Evolutionary conservation across 331 rosid genomes (phyloP).

Genomic region (Rosa hybrid): DNA sequence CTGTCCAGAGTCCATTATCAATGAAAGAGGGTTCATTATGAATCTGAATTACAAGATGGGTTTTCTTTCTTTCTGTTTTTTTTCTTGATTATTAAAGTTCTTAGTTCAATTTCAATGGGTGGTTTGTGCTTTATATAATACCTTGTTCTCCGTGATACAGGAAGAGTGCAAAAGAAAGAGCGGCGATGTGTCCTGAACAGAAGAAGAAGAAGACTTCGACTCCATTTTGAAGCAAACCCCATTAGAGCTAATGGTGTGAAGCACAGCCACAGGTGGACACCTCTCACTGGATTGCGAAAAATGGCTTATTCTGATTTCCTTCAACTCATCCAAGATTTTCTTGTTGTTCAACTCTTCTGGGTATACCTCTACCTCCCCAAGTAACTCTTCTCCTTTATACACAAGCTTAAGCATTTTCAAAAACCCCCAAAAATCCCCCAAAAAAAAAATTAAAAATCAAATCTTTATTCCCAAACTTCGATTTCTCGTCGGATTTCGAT

Average conservation of each 20-base stretch:
- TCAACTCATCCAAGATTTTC: constrained; percentile 46
- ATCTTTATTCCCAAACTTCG: constrained; percentile 5
- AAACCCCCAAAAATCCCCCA: constrained; percentile 3
- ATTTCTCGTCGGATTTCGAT: constrained; percentile 37
- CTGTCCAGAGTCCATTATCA: constrained; percentile 50
- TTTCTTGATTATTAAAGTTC: neutral
- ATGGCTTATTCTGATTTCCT: constrained; percentile 87
- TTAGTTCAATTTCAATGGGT: constrained; percentile 25
- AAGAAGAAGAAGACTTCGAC: constrained; percentile 62
- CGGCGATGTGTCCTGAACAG: constrained; percentile 49
- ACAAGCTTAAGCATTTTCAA: constrained; percentile 70
- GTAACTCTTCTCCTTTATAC: constrained; percentile 78
- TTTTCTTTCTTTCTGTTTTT: neutral
- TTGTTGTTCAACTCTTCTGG: constrained; percentile 56
- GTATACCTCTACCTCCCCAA: constrained; percentile 91
- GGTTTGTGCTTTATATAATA: constrained; percentile 44
- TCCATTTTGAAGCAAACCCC: constrained; percentile 98
- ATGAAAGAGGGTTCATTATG: neutral
- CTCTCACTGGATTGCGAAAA: constrained; percentile 97
- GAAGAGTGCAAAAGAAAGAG: constrained; percentile 76
- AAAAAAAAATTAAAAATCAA: neutral
- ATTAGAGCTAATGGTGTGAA: constrained; percentile 64
- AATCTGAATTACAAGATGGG: neutral
- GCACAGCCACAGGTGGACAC: constrained; percentile 97
- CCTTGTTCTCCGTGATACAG: constrained; percentile 94